Evolutionary conservation across 1,139 yeast genomes (phyloP).

Genomic region (Zhuliangozyma parablackwelliae): DNA sequence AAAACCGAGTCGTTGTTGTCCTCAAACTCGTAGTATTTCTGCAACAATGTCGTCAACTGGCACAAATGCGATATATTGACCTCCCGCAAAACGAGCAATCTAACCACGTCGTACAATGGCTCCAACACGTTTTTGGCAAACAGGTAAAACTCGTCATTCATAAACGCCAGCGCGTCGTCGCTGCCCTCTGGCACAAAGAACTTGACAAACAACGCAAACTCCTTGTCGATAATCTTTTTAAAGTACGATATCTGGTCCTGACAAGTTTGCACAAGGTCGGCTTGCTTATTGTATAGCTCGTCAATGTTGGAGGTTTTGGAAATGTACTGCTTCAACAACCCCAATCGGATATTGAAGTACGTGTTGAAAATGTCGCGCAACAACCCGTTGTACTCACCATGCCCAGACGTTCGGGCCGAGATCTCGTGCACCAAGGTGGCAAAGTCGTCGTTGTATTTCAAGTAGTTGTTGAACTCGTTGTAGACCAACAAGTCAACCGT

Average conservation of each 20-base stretch:
- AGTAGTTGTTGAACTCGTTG: slow-evolving; percentile 44
- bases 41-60: slow-evolving; percentile 68
- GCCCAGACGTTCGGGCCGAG: slow-evolving; percentile 40
- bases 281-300: slow-evolving; percentile 1
- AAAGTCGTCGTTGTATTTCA: slow-evolving; percentile 20
- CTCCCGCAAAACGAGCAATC: slow-evolving; percentile 67
- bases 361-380: slow-evolving; percentile 59
- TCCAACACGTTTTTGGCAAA: slow-evolving; percentile 67
- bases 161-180: slow-evolving; percentile 13
- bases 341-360: slow-evolving; percentile 56
- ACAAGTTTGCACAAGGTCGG: slow-evolving; percentile 47
- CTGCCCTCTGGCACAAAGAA: slow-evolving; percentile 36
- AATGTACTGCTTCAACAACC: slow-evolving; percentile 41
- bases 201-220: slow-evolving; percentile 50
- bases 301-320: slow-evolving; percentile 16
- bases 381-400: slow-evolving; percentile 63
- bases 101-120: slow-evolving; percentile 67
- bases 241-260: slow-evolving; percentile 59
- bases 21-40: slow-evolving; percentile 59
- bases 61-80: slow-evolving; percentile 62
- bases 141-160: slow-evolving; percentile 34
- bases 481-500: slow-evolving; percentile 38
- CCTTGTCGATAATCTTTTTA: slow-evolving; percentile 57
- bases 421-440: slow-evolving; percentile 47
- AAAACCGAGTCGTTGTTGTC: slow-evolving; percentile 19